Evolutionary conservation across 208 protist species (phyloP).

Genomic region (Trypanosoma congolense): DNA sequence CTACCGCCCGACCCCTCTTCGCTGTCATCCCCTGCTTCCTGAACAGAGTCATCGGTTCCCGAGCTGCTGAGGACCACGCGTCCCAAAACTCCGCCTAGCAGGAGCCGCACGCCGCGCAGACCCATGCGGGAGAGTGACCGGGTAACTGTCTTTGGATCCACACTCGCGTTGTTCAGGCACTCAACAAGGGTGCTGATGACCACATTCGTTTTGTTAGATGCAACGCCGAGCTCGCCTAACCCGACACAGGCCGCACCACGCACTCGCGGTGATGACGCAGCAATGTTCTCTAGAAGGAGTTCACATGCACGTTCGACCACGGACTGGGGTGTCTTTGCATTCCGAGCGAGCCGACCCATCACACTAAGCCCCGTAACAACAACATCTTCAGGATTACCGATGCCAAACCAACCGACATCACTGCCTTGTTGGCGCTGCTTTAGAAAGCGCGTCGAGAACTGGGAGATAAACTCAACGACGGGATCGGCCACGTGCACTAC

Average conservation of each 20-base stretch:
- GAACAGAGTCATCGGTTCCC: not conserved
- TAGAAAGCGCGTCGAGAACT: slow-evolving; percentile 12
- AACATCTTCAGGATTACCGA: slow-evolving; percentile 27
- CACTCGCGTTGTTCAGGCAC: slow-evolving; percentile 14
- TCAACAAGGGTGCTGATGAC: slow-evolving; percentile 6
- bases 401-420: not conserved
- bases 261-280: slow-evolving; percentile 34
- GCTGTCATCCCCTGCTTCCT: not conserved
- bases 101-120: slow-evolving; percentile 29
- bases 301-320: slow-evolving; percentile 18
- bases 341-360: slow-evolving; percentile 33
- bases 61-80: not conserved
- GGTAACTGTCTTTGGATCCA: slow-evolving; percentile 34
- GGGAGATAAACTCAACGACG: slow-evolving; percentile 51
- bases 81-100: slow-evolving; percentile 17
- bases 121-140: slow-evolving; percentile 57
- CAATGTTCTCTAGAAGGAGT: slow-evolving; percentile 23
- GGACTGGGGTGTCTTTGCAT: slow-evolving; percentile 15
- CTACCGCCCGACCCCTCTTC: slow-evolving; percentile 4
- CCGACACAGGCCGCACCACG: slow-evolving; percentile 56
- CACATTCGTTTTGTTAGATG: slow-evolving; percentile 11
- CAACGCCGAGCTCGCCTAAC: slow-evolving; percentile 35
- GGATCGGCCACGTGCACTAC: slow-evolving; percentile 43
- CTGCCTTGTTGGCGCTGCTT: slow-evolving; percentile 1
- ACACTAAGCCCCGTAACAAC: slow-evolving; percentile 43